phyloP scores from a whole-genome alignment of 2,329 filamentous ascomycete species.

The Tetracladium maxilliforme region DNA sequence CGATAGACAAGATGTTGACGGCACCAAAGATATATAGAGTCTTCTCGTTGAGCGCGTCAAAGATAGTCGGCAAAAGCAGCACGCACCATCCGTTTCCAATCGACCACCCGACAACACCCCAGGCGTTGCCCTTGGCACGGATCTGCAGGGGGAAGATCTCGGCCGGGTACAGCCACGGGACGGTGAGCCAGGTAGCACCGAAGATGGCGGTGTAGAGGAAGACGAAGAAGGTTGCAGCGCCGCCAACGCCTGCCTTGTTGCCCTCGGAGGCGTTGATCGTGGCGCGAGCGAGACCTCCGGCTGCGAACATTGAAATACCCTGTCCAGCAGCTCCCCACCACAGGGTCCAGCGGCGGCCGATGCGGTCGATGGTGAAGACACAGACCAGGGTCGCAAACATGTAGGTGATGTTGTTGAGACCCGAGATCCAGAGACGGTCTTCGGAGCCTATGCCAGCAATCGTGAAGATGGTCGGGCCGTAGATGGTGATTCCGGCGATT shows the following conservation, averaged over 20 bases:
- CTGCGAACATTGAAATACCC: conserved; percentile 49
- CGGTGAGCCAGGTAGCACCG: conserved; percentile 28
- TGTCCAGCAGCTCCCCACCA: conserved; percentile 51
- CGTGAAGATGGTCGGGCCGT: conserved; percentile 33
- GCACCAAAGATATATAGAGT: conserved; percentile 16
- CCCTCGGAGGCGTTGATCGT: conserved; percentile 30
- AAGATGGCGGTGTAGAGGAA: conserved; percentile 51
- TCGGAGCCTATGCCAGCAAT: conserved; percentile 46
- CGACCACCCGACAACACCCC: conserved; percentile 6
- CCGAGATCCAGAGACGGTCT: conserved; percentile 47
- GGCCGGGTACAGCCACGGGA: conserved; percentile 50
- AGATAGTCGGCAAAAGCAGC: conserved; percentile 18
- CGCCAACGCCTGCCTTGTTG: conserved; percentile 25
- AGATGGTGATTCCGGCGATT: conserved; percentile 45
- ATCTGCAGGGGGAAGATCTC: conserved; percentile 7
- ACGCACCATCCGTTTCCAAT: conserved; percentile 7
- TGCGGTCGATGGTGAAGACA: conserved; percentile 54
- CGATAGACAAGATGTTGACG: conserved; percentile 12
- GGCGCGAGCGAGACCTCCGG: conserved; percentile 40
- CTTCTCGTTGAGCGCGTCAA: conserved; percentile 14
- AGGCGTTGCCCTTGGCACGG: conserved; percentile 7
- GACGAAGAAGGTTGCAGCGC: conserved; percentile 53
- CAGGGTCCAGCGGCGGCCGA: conserved; percentile 52
- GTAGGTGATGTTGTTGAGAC: conserved; percentile 34
- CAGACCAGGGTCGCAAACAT: conserved; percentile 51